These are phyloP conservation scores for Sequoiadendron giganteum DNA, from an alignment of 75 land plant genomes.

Conservation along the genomic window DNA sequence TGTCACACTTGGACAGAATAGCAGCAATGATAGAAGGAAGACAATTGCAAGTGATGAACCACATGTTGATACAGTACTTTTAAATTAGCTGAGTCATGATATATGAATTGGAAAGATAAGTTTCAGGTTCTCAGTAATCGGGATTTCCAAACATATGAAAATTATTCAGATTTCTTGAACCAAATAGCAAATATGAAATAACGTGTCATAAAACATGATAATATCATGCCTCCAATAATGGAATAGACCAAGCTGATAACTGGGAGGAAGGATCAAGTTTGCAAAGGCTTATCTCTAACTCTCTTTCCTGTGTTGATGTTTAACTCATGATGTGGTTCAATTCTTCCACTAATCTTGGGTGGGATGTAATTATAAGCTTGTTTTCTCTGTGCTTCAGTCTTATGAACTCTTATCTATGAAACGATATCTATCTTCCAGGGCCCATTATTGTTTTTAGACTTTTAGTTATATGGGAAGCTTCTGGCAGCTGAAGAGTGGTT, in stretches of 20 bases:
- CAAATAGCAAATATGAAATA: neutral
- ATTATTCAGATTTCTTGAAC: neutral
- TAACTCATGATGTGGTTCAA: neutral
- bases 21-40: neutral
- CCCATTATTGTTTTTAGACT: neutral
- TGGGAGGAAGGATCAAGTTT: neutral
- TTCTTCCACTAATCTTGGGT: neutral
- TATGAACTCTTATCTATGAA: neutral
- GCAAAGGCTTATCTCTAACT: neutral
- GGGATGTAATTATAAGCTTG: neutral
- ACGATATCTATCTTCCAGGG: neutral
- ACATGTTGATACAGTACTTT: neutral
- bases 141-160: neutral
- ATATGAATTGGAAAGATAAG: neutral
- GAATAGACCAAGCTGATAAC: neutral
- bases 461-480: neutral
- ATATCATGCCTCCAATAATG: neutral
- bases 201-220: neutral
- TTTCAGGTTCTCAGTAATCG: neutral
- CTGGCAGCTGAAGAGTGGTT: neutral
- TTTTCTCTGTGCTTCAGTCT: neutral
- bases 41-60: neutral
- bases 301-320: neutral
- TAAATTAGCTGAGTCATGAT: neutral
- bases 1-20: constrained; percentile 2